Evolutionary conservation across 805 yeast genomes (phyloP).

Genomic region (Ogataea sp.): DNA sequence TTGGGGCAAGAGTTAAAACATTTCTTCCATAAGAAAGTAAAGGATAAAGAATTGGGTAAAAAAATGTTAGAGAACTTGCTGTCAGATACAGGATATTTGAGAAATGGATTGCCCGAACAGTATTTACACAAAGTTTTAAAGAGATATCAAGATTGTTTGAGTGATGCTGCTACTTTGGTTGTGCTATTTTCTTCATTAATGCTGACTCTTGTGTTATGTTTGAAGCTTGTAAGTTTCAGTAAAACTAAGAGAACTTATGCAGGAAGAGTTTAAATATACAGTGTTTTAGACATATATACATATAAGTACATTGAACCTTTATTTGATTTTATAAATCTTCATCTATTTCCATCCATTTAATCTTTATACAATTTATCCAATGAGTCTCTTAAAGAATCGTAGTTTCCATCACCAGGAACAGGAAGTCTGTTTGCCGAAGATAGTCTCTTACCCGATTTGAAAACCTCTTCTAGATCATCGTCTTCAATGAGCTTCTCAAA

Average conservation of each 20-base stretch:
- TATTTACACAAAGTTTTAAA: slow-evolving; percentile 21
- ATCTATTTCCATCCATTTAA: neutral
- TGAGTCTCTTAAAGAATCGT: slow-evolving; percentile 9
- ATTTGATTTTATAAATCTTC: neutral
- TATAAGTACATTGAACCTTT: too few relatives aligned
- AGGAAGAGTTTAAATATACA: neutral
- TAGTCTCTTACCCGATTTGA: neutral
- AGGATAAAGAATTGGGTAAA: slow-evolving; percentile 15
- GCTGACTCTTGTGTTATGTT: slow-evolving; percentile 13
- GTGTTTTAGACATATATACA: too few relatives aligned
- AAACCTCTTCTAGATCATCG: slow-evolving; percentile 4
- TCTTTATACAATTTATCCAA: slow-evolving; percentile 8
- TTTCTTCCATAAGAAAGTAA: slow-evolving; percentile 18
- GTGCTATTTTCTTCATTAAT: slow-evolving; percentile 19
- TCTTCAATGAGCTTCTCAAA: slow-evolving; percentile 7
- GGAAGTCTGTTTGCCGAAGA: neutral
- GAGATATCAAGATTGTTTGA: slow-evolving; percentile 19
- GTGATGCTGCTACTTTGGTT: slow-evolving; percentile 17
- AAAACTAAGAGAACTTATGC: neutral
- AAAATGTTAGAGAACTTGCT: slow-evolving; percentile 13
- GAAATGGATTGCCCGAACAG: slow-evolving; percentile 20
- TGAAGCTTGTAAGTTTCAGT: slow-evolving; percentile 13
- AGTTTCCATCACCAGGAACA: slow-evolving; percentile 2
- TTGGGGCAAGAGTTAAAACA: slow-evolving; percentile 22
- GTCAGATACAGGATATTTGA: slow-evolving; percentile 18